Evolutionary conservation across 148 eudicot genomes (phyloP), one percentile per base, ranked within the genome.

Genomic region (Silene conica): DNA sequence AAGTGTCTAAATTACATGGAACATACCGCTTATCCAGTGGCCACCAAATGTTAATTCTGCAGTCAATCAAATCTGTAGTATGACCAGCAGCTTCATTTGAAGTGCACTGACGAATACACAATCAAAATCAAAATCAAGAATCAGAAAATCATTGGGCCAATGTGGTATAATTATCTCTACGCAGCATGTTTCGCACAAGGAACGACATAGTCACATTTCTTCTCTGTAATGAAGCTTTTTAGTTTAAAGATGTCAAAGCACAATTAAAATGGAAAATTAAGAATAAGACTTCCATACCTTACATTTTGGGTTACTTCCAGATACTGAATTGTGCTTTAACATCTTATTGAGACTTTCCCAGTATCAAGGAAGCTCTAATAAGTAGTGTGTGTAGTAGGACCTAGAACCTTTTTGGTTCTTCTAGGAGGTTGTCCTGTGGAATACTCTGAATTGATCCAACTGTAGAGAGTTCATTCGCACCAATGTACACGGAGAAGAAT

Each of bases 11-110:
- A 23, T 59, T 59, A 19, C 23, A 73, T 54, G 21, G 69, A 79
- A 64, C 54, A 83, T 83, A 92, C 99, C 79, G 31, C 84, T 95
- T 95, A 82, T 95, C 99, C 83, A 92, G 58, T 16, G 99, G 99
- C 99, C 99, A 95, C 99, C 99, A 95, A 77, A 95, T 82, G 75
- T 84, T 92, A 72, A 95, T 89, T 76, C 88, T 87, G 83, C 91
- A 85, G 76, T 85, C 91, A 70, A 95, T 81, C 87, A 95, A 83
- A 79, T 95, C 99, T 62, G 84, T 75, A 7, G 83, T 81, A 74
- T 82, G 82, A 79, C 73, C 79, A 78, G 79, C 86, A 74, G 66
- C 82, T 63, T 84, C 85, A 73, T 78, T 89, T 64, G 92, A 74
- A 54, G 92, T 77, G 87, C 97, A 86, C 99, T 95, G 85, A 59